phyloP scores from a whole-genome alignment of 2,329 filamentous ascomycete species.

The Trichophyton rubrum region DNA sequence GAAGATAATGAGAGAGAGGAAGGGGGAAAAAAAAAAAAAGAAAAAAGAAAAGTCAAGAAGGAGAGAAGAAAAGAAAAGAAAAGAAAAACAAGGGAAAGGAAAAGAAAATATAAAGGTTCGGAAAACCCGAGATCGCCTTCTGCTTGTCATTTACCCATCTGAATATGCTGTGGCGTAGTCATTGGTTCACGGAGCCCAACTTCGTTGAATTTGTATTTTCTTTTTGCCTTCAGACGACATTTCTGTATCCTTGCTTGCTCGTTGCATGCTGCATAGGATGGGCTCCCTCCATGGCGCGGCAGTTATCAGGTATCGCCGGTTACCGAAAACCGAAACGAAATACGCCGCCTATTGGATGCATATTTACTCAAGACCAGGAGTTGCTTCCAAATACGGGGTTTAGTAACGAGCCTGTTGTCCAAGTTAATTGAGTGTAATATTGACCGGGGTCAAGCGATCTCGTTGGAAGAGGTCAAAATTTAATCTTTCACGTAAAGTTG shows the following conservation, averaged over 20 bases:
- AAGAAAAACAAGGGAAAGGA: neutral
- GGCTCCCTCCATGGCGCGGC: neutral
- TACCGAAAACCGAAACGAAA: neutral
- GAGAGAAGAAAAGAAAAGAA: neutral
- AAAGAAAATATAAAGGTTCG: slow-evolving; percentile 3
- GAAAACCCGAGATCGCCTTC: slow-evolving; percentile 1
- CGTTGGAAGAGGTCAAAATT: neutral
- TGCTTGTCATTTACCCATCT: neutral
- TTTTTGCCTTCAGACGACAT: neutral
- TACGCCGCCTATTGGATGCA: neutral
- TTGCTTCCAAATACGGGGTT: neutral
- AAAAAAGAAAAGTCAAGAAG: neutral
- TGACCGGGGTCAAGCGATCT: neutral
- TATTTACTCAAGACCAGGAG: neutral
- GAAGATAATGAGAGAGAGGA: no score
- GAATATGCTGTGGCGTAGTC: neutral
- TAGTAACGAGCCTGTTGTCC: neutral
- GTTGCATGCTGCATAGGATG: neutral
- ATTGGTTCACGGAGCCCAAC: neutral
- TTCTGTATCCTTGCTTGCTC: neutral
- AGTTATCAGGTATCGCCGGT: neutral
- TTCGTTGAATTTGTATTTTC: neutral
- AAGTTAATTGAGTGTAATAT: neutral
- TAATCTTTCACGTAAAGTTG: neutral
- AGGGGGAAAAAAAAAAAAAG: neutral